Conservation (phyloP, 768 basidiomycete species). For the Dentipellis sp. region DNA sequence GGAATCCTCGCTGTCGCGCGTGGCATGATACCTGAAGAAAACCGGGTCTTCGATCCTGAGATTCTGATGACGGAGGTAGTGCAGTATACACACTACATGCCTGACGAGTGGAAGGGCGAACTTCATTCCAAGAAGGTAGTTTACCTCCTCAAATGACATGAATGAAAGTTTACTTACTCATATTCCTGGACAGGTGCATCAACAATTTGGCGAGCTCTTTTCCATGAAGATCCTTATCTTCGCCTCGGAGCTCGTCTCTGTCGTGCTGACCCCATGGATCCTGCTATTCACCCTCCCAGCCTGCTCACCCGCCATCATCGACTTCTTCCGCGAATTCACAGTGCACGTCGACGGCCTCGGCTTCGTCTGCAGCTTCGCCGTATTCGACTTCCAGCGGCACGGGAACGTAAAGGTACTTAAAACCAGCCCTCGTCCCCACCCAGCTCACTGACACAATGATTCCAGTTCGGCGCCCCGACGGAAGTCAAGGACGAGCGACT, state of each 20-base stretch:
- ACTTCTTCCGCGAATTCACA: conserved; percentile 97
- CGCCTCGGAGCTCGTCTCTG: conserved; percentile 80
- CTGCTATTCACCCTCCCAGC: conserved; percentile 87
- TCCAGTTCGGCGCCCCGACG: conserved; percentile 79
- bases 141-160: neutral
- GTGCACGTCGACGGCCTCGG: conserved; percentile 95
- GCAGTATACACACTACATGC: conserved; percentile 93
- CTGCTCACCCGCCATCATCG: conserved; percentile 86
- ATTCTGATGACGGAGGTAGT: conserved; percentile 88
- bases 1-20: conserved; percentile 82
- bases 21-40: conserved; percentile 95
- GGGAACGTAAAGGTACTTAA: conserved; percentile 75
- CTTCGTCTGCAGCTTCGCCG: conserved; percentile 96
- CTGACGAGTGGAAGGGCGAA: conserved; percentile 81
- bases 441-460: neutral
- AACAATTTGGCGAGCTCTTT: conserved; percentile 87
- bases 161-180: neutral
- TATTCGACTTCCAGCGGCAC: conserved; percentile 94
- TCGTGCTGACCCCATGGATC: conserved; percentile 89
- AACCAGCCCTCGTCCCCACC: neutral
- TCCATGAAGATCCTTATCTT: conserved; percentile 89
- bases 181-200: conserved; percentile 54
- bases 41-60: conserved; percentile 90
- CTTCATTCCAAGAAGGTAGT: conserved; percentile 50
- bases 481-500: conserved; percentile 59